A percentile compares a stretch with the other conserved stretches of the same genome.
phyloP scores from a whole-genome alignment of 2,329 filamentous ascomycete genomes.

The Fusarium clavum region DNA sequence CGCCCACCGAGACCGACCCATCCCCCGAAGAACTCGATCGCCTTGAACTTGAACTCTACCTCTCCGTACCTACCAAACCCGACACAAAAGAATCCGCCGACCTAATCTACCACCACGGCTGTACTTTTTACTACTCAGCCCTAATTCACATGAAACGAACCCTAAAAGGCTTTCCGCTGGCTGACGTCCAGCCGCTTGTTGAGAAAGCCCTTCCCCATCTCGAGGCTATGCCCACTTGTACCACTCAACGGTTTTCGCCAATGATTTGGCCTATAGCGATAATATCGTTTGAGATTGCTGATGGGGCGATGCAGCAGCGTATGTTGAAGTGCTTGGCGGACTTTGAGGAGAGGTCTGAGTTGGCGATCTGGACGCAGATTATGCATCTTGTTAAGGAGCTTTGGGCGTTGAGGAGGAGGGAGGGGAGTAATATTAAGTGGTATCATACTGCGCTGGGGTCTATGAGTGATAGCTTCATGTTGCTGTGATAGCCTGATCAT shows the following conservation, averaged over 20 bases:
- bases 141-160: constrained; percentile 45
- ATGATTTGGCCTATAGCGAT: constrained; percentile 46
- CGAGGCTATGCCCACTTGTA: constrained; percentile 30
- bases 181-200: constrained; percentile 40
- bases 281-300: constrained; percentile 36
- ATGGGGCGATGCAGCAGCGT: constrained; percentile 33
- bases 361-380: constrained; percentile 42
- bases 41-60: constrained; percentile 38
- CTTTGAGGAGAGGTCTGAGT: constrained; percentile 33
- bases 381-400: constrained; percentile 33
- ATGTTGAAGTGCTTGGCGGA: constrained; percentile 34
- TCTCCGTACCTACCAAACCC: constrained; percentile 36
- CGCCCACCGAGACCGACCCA: background rate
- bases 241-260: constrained; percentile 36
- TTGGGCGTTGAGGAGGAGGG: constrained; percentile 33
- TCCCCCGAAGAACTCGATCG: constrained; percentile 33
- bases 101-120: constrained; percentile 43
- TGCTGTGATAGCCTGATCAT: constrained; percentile 5
- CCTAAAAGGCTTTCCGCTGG: constrained; percentile 35
- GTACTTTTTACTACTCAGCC: constrained; percentile 41
- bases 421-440: constrained; percentile 39
- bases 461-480: constrained; percentile 42
- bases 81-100: constrained; percentile 37
- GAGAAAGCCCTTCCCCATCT: constrained; percentile 41
- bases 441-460: constrained; percentile 36